Evolutionary conservation across 1,284 basidiomycete species (phyloP).

Genomic region (Athelia sp.): DNA sequence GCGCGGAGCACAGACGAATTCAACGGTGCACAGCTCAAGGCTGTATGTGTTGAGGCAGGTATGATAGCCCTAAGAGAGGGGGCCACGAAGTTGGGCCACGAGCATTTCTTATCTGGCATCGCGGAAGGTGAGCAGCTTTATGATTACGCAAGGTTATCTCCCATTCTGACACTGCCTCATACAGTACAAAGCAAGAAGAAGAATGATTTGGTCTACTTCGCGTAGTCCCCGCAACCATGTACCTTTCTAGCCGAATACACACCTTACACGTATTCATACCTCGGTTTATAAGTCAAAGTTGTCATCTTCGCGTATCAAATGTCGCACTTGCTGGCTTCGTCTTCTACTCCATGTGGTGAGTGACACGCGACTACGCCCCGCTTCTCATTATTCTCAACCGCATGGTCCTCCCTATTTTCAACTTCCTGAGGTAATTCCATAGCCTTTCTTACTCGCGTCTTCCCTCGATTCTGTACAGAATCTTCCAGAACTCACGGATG

Average conservation of each 20-base stretch:
- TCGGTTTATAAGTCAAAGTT: no score
- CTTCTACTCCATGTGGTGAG: no score
- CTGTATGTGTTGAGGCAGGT: slow-evolving; percentile 95
- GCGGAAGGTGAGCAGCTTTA: slow-evolving; percentile 65
- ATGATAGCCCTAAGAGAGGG: slow-evolving; percentile 98
- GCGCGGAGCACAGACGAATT: slow-evolving; percentile 96
- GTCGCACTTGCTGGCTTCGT: background rate
- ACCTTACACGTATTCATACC: no score
- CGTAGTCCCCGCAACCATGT: slow-evolving; percentile 36
- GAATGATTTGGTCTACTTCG: slow-evolving; percentile 90
- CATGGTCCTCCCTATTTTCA: no score
- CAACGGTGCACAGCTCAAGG: slow-evolving; percentile 93
- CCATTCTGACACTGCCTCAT: slow-evolving; percentile 13
- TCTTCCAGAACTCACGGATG: no score
- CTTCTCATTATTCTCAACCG: no score
- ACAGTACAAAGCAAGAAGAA: slow-evolving; percentile 95
- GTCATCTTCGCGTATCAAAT: no score
- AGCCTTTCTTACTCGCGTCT: no score
- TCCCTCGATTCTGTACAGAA: no score
- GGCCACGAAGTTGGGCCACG: slow-evolving; percentile 84
- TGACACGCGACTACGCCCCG: no score
- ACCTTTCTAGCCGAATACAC: no score
- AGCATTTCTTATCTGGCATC: slow-evolving; percentile 92
- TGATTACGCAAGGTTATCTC: background rate
- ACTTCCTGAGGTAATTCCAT: no score